A percentile compares a stretch with the other conserved stretches of the same genome.
Conservation (phyloP, 345 rosid genomes). For the Brassica rapa region DNA sequence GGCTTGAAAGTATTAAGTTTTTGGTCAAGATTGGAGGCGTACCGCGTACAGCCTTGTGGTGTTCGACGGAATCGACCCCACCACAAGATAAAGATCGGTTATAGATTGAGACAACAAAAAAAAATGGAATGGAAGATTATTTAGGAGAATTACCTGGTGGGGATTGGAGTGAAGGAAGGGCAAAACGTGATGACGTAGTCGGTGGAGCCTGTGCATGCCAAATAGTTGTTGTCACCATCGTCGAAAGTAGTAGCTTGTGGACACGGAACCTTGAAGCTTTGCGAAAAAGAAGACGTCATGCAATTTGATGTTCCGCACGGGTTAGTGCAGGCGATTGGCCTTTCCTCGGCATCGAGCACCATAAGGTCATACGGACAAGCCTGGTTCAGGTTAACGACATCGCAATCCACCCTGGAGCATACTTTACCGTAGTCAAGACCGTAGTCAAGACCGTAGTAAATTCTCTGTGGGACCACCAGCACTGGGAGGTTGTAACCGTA, state of each 20-base stretch:
- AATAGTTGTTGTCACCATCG: not conserved
- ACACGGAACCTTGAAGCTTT: not conserved
- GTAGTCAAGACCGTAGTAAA: not conserved
- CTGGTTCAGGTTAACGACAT: conserved; percentile 1
- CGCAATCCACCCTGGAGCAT: not conserved
- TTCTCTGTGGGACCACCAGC: not conserved
- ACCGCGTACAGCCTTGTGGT: no score
- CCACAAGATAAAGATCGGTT: no score
- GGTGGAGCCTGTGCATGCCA: not conserved
- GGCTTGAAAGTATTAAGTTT: no score
- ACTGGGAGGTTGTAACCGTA: not conserved
- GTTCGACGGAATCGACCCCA: no score
- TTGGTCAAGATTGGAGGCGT: no score
- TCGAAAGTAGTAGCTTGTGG: not conserved
- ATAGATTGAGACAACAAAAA: no score
- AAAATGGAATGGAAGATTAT: not conserved
- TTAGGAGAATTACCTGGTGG: not conserved
- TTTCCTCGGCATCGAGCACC: not conserved
- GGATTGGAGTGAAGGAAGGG: not conserved
- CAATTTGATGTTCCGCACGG: not conserved
- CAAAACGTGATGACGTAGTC: conserved; percentile 1
- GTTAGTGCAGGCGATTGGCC: not conserved
- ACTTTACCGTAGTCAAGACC: not conserved
- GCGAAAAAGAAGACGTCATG: not conserved
- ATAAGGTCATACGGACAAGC: not conserved